Percentiles rank a stretch among this genome's conserved stretches.
phyloP scores from a whole-genome alignment of 495 filamentous ascomycete genomes.

The Penicillium pulvis region DNA sequence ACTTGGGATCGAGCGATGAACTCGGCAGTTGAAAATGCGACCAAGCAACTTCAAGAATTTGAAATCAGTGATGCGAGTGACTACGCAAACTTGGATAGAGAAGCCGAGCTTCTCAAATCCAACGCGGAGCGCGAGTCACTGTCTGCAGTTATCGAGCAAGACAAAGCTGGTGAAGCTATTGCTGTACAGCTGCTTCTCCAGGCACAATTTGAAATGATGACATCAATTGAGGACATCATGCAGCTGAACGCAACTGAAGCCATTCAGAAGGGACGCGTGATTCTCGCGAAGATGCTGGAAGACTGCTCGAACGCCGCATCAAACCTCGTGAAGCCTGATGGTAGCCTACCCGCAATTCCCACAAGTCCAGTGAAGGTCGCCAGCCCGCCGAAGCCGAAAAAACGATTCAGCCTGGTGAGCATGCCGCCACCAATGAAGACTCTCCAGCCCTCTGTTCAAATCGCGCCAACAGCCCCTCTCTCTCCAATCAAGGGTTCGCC shows the following conservation, averaged over 20 bases:
- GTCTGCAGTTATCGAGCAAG: constrained; percentile 76
- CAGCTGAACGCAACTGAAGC: constrained; percentile 79
- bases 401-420: constrained; percentile 52
- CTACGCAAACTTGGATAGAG: constrained; percentile 68
- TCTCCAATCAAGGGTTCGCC: constrained; percentile 75
- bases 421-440: constrained; percentile 33
- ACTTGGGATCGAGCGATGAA: constrained; percentile 88
- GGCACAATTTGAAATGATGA: constrained; percentile 89
- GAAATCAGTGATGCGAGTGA: constrained; percentile 75
- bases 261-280: constrained; percentile 73
- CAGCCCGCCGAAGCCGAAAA: constrained; percentile 77
- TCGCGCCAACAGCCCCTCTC: constrained; percentile 40
- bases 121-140: constrained; percentile 83
- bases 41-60: constrained; percentile 72
- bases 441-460: constrained; percentile 31
- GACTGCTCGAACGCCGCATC: constrained; percentile 70
- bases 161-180: constrained; percentile 75
- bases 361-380: constrained; percentile 57
- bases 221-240: constrained; percentile 77
- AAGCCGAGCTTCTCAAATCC: constrained; percentile 81
- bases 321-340: constrained; percentile 89
- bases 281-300: constrained; percentile 77
- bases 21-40: constrained; percentile 81
- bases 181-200: constrained; percentile 79
- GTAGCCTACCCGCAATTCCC: constrained; percentile 60